Base-by-base conservation (phyloP, 371 early-diverging fungal species). In the Gilbertella persicaria region DNA sequence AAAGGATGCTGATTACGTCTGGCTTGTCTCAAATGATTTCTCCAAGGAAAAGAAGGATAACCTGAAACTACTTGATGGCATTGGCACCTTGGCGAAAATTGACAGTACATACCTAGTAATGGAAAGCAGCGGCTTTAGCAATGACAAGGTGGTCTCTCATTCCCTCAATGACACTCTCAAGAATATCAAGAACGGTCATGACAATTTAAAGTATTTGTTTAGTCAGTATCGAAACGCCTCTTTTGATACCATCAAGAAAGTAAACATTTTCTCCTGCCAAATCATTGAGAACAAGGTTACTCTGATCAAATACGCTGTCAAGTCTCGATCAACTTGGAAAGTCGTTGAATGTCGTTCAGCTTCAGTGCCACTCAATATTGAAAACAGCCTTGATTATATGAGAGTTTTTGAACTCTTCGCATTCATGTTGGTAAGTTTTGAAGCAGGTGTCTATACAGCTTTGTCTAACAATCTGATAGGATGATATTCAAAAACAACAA, bases 261-360 rank as follows among this genome's bases (percentile, higher is more conserved):
- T 48, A 1, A 23, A 48, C 5, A 0, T 54, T 21, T 60, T 44
- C 33, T 53, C 50, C 14, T 50, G 50, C 36, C 60, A 60, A 49
- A 54, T 60, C 1, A 60, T 60, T 33, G 16, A 55, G n/a, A 60
- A 45, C 26, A 60, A 54, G 40, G 37, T 51, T 14, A 60, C 61
- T 35, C n/a, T 54, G 36, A 40, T 54, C 35, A 44, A 45, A 46
- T 60, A 60, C 20, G 4, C 42, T 35, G 33, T 58, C 23, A 26
- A 50, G 24, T 46, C 58, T 19, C 46, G 24, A 33, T 30, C 45
- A 25, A 50, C 16, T 8, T 55, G 55, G 55, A 46, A 42, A 33
- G 55, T 55, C 24, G 36, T 48, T 41, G 55, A 55, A 55, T 55
- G 55, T 5, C 41, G 55, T 12, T 55, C 55, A 23, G 55, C 55